phyloP scores from a whole-genome alignment of 139 green algal species.

The Desmodesmus armatus region DNA sequence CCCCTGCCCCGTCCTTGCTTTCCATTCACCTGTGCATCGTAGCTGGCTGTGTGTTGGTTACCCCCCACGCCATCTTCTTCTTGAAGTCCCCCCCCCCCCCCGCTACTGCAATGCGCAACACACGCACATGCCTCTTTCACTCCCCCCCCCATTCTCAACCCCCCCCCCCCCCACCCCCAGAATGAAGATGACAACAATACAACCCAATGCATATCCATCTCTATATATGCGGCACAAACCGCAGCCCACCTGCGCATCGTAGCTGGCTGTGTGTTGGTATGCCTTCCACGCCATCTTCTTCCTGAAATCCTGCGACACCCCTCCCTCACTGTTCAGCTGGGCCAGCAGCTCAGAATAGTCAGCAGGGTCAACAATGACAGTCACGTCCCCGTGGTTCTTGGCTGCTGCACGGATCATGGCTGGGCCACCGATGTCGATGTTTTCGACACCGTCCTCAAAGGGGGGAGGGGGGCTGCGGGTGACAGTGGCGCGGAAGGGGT shows the following conservation, averaged over 20 bases:
- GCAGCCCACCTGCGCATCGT: constrained; percentile 86
- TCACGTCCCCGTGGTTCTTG: constrained; percentile 90
- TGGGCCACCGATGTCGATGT: constrained; percentile 99
- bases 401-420: constrained; percentile 97
- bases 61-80: constrained; percentile 96
- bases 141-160: too few species aligned
- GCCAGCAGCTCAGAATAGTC: constrained; percentile 90
- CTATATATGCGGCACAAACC: too few species aligned
- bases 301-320: constrained; percentile 65
- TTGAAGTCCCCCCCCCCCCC: constrained; percentile 64
- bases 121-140: too few species aligned
- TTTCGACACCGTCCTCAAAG: constrained; percentile 95
- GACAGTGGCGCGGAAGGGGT: constrained; percentile 97
- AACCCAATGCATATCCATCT: too few species aligned
- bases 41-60: constrained; percentile 95
- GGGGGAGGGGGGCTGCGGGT: constrained; percentile 68
- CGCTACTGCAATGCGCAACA: too few species aligned
- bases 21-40: constrained; percentile 86
- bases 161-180: too few species aligned
- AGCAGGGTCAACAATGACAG: constrained; percentile 88
- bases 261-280: constrained; percentile 96
- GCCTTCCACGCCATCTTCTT: constrained; percentile 97
- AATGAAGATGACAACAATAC: too few species aligned
- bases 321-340: constrained; percentile 57
- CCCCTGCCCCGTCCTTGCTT: too few species aligned